Percentiles rank a stretch among this genome's conserved stretches.
Evolutionary conservation across 1,284 basidiomycete genomes (phyloP).

Genomic region (Wolfiporia cocos): DNA sequence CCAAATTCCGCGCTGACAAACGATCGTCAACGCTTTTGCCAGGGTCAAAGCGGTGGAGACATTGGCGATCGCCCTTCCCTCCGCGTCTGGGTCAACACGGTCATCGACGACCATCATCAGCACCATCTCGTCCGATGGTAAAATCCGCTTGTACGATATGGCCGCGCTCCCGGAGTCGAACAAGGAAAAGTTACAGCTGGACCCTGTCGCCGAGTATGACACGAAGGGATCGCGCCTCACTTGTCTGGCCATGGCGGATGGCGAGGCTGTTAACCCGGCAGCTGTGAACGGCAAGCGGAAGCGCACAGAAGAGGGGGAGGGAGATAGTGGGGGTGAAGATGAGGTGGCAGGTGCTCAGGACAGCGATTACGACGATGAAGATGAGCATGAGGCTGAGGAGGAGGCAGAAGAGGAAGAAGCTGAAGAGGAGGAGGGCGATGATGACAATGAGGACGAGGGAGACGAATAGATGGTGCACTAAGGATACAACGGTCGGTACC

Average conservation of each 20-base stretch:
- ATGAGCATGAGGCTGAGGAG: slow-evolving; percentile 9
- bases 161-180: slow-evolving; percentile 29
- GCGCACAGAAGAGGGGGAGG: slow-evolving; percentile 22
- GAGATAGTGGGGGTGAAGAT: slow-evolving; percentile 7
- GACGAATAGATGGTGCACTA: slow-evolving; percentile 8
- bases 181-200: slow-evolving; percentile 33
- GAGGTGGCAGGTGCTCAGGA: slow-evolving; percentile 3
- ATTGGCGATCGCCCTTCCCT: slow-evolving; percentile 48
- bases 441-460: slow-evolving; percentile 11
- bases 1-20: no score
- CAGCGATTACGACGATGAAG: slow-evolving; percentile 5
- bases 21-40: background rate
- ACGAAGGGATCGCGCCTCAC: slow-evolving; percentile 82
- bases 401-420: slow-evolving; percentile 8
- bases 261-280: slow-evolving; percentile 27
- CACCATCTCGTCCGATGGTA: slow-evolving; percentile 82
- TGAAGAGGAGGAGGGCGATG: slow-evolving; percentile 3
- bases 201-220: slow-evolving; percentile 66
- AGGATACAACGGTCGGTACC: slow-evolving; percentile 7
- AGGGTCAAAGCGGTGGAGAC: slow-evolving; percentile 73
- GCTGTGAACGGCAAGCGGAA: slow-evolving; percentile 32
- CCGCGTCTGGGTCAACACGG: slow-evolving; percentile 21
- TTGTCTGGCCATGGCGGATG: slow-evolving; percentile 69
- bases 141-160: slow-evolving; percentile 77
- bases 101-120: slow-evolving; percentile 57